Base-by-base conservation (phyloP, 2,329 filamentous ascomycete genomes). In the Cytospora mali region DNA sequence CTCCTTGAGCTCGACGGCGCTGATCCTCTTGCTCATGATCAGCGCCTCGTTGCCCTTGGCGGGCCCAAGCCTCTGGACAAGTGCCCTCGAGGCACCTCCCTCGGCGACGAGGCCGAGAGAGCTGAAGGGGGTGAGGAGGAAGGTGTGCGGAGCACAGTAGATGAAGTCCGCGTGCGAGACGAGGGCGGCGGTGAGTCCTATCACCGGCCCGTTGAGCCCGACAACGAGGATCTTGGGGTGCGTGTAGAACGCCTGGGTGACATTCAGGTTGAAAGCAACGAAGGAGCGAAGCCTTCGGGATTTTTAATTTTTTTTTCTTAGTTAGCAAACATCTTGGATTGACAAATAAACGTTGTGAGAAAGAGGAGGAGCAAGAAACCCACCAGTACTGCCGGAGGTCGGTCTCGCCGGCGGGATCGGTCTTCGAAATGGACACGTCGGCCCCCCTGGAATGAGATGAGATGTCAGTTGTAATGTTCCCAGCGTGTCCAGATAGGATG, bases 221-320 rank as follows among this genome's bases (percentile, higher is more conserved):
- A 89, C 88, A 64, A 98, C 85, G 27, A 98, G 90, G 76, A 98
- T 90, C 79, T 98, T 97, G 70, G 93, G 91, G 78, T 98, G 95
- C 16, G 88, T 88, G 80, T 95, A 93, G 80, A 98, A 97, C 69
- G 92, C 89, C 70, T 92, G 89, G 2, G 93, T 95, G 70, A 92
- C 85, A 82, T 96, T 91, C 62, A 97, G 85, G 81, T 98, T 98
- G 81, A 90, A 89, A 68, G 89, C 81, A 13, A 92, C 89, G 76
- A 98, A 96, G 72, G 74, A 80, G 57, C 84, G 81, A 39, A 96
- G 84, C 42, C 42, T 46, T 23, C 7, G 10, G 6, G 21, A 9
- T 23, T 18, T 10, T 13, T 10, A 33, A 33, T 33, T 10, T 13
- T 33, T 33, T 33, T 31, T n/a, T n/a, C n/a, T n/a, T n/a, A n/a